phyloP scores from a whole-genome alignment of 2,329 filamentous ascomycete genomes.

The Colletotrichum sp. region DNA sequence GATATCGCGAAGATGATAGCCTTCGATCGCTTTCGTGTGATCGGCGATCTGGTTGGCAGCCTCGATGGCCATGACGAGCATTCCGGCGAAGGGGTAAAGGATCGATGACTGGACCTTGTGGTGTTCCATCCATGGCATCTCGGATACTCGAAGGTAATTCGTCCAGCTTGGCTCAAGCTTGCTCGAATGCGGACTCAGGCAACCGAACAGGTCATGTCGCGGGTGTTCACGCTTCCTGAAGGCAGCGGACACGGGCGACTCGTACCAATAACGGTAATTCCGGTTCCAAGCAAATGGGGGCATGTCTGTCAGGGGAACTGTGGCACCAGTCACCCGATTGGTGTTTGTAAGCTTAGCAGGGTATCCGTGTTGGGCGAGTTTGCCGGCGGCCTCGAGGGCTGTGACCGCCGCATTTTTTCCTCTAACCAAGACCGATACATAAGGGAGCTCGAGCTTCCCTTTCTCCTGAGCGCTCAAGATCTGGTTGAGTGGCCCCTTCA shows the following conservation, averaged over 20 bases:
- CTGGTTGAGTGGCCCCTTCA: not conserved
- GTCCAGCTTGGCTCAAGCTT: not conserved
- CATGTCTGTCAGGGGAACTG: too few relatives aligned
- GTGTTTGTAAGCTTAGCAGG: too few relatives aligned
- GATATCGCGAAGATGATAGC: constrained; percentile 26
- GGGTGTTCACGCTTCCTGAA: not conserved
- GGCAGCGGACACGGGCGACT: too few relatives aligned
- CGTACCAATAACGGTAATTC: too few relatives aligned
- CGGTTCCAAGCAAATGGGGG: too few relatives aligned
- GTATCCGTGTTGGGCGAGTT: not conserved
- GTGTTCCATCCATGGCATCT: constrained; percentile 47
- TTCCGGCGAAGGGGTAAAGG: constrained; percentile 41
- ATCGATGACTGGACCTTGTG: constrained; percentile 45
- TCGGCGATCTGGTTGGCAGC: constrained; percentile 5
- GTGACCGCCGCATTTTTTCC: not conserved
- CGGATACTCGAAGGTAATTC: constrained; percentile 26
- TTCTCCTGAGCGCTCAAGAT: not conserved
- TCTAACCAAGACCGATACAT: not conserved
- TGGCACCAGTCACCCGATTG: too few relatives aligned
- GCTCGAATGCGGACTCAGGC: too few relatives aligned
- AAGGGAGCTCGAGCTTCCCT: not conserved
- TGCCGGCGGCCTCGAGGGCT: not conserved
- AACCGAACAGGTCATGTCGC: not conserved
- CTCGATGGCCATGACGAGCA: constrained; percentile 31
- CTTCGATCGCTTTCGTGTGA: constrained; percentile 27